phyloP scores from a whole-genome alignment of 139 green algal species.

The Eudorina sp. region DNA sequence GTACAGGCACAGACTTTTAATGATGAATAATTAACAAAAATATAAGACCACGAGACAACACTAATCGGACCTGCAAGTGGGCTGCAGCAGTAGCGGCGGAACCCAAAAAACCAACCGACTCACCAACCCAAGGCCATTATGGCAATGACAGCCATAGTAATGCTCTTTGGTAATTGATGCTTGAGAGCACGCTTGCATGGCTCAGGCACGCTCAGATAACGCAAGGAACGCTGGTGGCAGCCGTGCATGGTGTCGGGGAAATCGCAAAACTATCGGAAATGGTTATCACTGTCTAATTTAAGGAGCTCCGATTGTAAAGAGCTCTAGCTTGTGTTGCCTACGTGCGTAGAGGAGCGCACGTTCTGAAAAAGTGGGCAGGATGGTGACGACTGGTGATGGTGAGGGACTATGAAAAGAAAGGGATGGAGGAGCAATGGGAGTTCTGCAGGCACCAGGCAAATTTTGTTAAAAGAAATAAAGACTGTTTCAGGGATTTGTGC shows the following conservation, averaged over 20 bases:
- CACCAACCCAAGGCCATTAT: not conserved
- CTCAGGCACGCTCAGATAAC: not conserved
- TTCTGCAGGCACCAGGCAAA: too few relatives aligned
- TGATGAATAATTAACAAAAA: too few relatives aligned
- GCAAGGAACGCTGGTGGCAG: not conserved
- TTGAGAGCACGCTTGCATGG: constrained; percentile 10
- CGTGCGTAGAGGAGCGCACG: constrained; percentile 18
- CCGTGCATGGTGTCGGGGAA: not conserved
- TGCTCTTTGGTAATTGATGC: not conserved
- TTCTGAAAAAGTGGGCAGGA: not conserved
- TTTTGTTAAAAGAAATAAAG: too few relatives aligned
- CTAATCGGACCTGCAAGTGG: too few relatives aligned
- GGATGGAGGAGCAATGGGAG: too few relatives aligned
- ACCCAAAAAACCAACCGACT: not conserved
- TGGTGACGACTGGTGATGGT: not conserved
- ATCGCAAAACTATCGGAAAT: not conserved
- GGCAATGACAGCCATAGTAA: constrained; percentile 8
- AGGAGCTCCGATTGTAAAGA: constrained; percentile 16
- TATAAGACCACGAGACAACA: too few relatives aligned
- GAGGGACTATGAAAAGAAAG: not conserved
- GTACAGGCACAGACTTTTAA: too few relatives aligned
- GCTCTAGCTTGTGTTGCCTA: constrained; percentile 9
- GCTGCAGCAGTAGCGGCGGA: too few relatives aligned
- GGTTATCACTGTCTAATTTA: not conserved
- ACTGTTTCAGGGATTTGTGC: too few relatives aligned